Conservation (phyloP, 345 rosid species). For the Salix dunnii region DNA sequence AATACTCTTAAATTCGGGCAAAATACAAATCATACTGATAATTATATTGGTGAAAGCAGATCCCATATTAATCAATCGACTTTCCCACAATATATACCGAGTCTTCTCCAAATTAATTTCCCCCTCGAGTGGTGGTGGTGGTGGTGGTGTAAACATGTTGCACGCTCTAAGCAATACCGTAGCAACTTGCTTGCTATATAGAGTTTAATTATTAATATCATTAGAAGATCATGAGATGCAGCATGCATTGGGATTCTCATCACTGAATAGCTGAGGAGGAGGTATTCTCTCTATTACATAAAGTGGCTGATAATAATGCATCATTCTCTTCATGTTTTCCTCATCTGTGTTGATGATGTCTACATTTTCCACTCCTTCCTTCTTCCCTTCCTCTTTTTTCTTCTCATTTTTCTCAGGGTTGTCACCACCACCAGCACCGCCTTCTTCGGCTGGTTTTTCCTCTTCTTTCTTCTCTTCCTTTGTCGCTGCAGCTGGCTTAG, state of each 20-base stretch:
- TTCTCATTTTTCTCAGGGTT: background rate
- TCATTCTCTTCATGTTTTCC: conserved; percentile 61
- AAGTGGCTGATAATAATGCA: conserved; percentile 56
- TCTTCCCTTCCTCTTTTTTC: background rate
- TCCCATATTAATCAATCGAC: too few species aligned
- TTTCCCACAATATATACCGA: too few species aligned
- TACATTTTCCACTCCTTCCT: background rate
- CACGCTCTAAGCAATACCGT: too few species aligned
- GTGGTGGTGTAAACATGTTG: too few species aligned
- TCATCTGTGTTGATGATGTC: conserved; percentile 29
- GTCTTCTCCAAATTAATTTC: too few species aligned
- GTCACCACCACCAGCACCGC: conserved; percentile 16
- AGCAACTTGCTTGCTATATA: background rate
- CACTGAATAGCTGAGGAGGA: conserved; percentile 91
- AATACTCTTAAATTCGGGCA: too few species aligned
- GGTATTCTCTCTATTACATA: conserved; percentile 72
- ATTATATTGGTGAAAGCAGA: too few species aligned
- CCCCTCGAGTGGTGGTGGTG: too few species aligned
- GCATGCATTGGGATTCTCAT: conserved; percentile 96
- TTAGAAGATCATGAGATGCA: conserved; percentile 47
- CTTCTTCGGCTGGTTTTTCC: conserved; percentile 31
- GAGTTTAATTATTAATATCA: background rate
- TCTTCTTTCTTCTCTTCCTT: conserved; percentile 37
- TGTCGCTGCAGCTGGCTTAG: conserved; percentile 35
- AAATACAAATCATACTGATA: too few species aligned